Percentiles rank a stretch among this genome's conserved stretches.
Conservation (phyloP, 768 basidiomycete species). For the Tylopilus intermedius region DNA sequence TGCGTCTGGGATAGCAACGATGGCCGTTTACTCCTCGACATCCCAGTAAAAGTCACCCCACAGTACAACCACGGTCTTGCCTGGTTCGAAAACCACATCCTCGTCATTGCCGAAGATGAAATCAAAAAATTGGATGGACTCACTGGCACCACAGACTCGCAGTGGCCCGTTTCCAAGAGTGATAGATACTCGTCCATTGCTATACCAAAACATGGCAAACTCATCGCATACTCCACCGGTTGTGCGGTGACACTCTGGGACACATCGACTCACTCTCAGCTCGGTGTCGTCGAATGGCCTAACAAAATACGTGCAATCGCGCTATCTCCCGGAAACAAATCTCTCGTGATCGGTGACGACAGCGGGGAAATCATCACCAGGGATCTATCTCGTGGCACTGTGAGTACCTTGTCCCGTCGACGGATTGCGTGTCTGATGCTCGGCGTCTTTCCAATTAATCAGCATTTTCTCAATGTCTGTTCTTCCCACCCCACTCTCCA, state of each 20-base stretch:
- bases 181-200: neutral
- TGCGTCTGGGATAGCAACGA: neutral
- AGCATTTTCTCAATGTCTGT: neutral
- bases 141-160: neutral
- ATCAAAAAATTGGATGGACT: too few relatives aligned
- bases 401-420: neutral
- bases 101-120: too few relatives aligned
- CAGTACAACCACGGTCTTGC: neutral
- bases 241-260: neutral
- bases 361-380: neutral
- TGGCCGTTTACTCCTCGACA: neutral
- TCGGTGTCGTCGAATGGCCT: neutral
- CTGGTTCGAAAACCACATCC: neutral
- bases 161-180: neutral
- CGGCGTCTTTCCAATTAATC: neutral
- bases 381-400: neutral
- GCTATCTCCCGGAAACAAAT: neutral
- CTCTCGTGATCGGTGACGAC: neutral
- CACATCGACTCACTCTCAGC: neutral
- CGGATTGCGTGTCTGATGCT: neutral
- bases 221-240: neutral
- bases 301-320: neutral
- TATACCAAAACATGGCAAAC: neutral
- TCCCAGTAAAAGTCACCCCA: neutral
- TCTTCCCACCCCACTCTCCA: neutral